Conservation (phyloP, 129 eudicot species). For the Kitagawia praeruptora region DNA sequence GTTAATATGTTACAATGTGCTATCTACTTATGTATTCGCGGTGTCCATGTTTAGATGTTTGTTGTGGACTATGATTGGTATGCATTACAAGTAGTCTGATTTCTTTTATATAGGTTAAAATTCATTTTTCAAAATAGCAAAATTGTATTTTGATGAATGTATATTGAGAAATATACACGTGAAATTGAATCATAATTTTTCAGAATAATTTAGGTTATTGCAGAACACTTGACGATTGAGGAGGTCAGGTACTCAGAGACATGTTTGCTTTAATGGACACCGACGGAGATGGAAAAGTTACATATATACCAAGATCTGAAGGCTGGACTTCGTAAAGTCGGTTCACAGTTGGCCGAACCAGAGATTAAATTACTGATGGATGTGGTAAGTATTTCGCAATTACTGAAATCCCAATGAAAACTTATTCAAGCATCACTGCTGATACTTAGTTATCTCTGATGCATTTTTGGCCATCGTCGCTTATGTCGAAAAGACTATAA, state of each 20-base stretch:
- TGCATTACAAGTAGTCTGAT: neutral
- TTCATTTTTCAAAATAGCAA: neutral
- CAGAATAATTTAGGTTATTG: constrained; percentile 17
- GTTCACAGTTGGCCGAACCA: constrained; percentile 26
- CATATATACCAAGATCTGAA: constrained; percentile 21
- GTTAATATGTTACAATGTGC: neutral
- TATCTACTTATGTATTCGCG: neutral
- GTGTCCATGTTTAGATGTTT: neutral
- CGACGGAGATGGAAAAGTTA: constrained; percentile 23
- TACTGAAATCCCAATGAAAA: neutral
- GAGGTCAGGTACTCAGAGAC: constrained; percentile 27
- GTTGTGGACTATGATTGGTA: neutral
- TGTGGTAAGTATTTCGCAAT: constrained; percentile 16
- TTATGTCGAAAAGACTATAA: neutral
- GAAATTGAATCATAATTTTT: neutral
- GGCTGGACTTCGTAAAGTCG: constrained; percentile 25
- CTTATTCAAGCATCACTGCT: neutral
- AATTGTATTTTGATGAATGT: neutral
- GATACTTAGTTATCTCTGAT: neutral
- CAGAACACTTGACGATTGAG: constrained; percentile 27
- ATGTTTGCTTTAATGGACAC: constrained; percentile 31
- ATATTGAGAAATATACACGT: neutral
- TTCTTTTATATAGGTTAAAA: neutral
- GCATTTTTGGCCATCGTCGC: neutral
- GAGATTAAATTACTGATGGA: constrained; percentile 31